Evolutionary conservation across 768 basidiomycete species (phyloP).

Genomic region (Macrolepiota albuminosa): DNA sequence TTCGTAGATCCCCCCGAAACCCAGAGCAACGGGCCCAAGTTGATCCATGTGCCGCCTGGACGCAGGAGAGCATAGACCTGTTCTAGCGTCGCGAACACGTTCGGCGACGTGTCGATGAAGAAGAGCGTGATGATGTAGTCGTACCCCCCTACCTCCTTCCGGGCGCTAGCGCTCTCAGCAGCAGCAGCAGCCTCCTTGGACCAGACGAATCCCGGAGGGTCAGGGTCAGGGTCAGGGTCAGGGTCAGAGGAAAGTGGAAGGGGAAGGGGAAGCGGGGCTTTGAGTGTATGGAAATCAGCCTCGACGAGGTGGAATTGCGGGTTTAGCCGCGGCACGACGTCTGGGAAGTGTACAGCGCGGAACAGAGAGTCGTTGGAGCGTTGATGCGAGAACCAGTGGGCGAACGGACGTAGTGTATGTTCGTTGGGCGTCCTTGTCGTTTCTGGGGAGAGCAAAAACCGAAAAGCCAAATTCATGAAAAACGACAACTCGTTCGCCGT

Average conservation of each 20-base stretch:
- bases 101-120: conserved; percentile 61
- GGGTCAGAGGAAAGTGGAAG: too few relatives aligned
- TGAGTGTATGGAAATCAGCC: conserved; percentile 51
- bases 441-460: conserved; percentile 49
- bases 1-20: conserved; percentile 49
- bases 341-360: conserved; percentile 53
- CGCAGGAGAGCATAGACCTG: conserved; percentile 53
- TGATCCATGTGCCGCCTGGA: conserved; percentile 67
- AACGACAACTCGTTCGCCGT: conserved; percentile 61
- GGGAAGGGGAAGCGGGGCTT: conserved; percentile 10
- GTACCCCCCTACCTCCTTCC: conserved; percentile 35
- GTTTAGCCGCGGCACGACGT: conserved; percentile 48
- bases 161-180: too few relatives aligned
- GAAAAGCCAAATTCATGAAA: conserved; percentile 60
- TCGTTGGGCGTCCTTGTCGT: conserved; percentile 36
- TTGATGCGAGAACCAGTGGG: conserved; percentile 71
- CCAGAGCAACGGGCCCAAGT: conserved; percentile 67
- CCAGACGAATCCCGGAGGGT: conserved; percentile 11
- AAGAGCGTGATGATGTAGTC: conserved; percentile 62
- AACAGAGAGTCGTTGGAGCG: conserved; percentile 43
- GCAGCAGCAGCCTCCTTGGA: conserved; percentile 2
- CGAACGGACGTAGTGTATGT: conserved; percentile 55
- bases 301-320: conserved; percentile 42
- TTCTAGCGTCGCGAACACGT: conserved; percentile 47
- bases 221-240: too few relatives aligned